Percentiles rank a stretch among this genome's conserved stretches.
Conservation (phyloP, 108 stramenopile species). For the Nitzschia palea region DNA sequence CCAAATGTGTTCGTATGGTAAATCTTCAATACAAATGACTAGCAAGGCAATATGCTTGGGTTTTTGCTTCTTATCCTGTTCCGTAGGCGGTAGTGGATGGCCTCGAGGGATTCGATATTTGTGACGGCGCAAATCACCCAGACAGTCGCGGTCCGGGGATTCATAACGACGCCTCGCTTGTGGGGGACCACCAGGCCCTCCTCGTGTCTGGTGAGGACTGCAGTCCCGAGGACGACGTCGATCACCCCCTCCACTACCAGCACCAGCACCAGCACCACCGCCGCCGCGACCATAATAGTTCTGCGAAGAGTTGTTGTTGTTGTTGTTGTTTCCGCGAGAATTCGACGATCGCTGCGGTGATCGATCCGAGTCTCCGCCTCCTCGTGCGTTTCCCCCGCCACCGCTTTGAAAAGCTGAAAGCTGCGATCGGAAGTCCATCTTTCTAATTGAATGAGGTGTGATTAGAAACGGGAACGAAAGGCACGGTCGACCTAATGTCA, state of each 20-base stretch:
- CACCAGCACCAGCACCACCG: conserved; percentile 14
- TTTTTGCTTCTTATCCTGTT: conserved; percentile 19
- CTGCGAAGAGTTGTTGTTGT: conserved; percentile 2
- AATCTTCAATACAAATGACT: conserved; percentile 75
- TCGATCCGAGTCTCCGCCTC: not conserved
- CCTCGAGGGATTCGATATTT: conserved; percentile 37
- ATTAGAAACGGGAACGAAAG: no score
- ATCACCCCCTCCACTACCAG: conserved; percentile 28
- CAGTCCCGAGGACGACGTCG: conserved; percentile 24
- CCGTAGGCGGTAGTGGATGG: conserved; percentile 21
- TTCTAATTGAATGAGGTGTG: no score
- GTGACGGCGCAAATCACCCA: conserved; percentile 18
- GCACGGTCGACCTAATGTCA: no score
- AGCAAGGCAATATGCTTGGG: conserved; percentile 62
- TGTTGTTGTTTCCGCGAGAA: not conserved
- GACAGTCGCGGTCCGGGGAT: conserved; percentile 19
- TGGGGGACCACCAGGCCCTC: conserved; percentile 12
- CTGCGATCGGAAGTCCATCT: conserved; percentile 46
- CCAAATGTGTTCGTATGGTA: conserved; percentile 87
- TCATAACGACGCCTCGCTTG: conserved; percentile 23
- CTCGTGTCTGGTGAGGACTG: conserved; percentile 2
- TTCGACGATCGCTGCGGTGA: not conserved
- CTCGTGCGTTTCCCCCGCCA: not conserved
- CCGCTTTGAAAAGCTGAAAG: conserved; percentile 33
- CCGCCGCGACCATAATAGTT: conserved; percentile 23